Percentiles rank a stretch among this genome's conserved stretches.
Evolutionary conservation across 257 asterid genomes (phyloP).

Genomic region (Capsicum baccatum): DNA sequence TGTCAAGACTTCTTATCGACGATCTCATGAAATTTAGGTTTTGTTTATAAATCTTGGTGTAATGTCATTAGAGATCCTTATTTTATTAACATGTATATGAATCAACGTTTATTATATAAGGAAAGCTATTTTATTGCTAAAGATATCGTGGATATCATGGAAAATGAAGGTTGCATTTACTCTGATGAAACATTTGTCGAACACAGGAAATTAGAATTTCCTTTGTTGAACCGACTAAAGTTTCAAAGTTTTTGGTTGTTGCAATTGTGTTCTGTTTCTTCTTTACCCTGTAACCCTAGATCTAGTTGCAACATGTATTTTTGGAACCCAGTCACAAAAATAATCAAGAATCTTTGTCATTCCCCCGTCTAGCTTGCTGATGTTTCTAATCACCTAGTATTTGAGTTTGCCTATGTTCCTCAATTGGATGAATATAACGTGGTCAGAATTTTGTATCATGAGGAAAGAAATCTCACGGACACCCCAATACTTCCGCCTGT

Average conservation of each 20-base stretch:
- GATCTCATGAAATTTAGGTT: slow-evolving; percentile 16
- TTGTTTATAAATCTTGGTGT: not conserved
- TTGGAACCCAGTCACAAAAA: slow-evolving; percentile 5
- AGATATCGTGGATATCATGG: not conserved
- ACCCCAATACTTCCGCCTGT: not conserved
- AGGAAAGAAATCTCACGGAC: not conserved
- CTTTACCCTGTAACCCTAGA: not conserved
- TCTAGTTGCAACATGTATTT: not conserved
- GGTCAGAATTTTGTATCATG: not conserved
- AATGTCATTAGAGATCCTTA: slow-evolving; percentile 16
- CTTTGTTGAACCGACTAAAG: not conserved
- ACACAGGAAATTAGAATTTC: slow-evolving; percentile 16
- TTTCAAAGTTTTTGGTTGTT: slow-evolving; percentile 12
- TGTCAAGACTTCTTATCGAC: not conserved
- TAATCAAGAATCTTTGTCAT: not conserved
- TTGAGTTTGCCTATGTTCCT: not conserved
- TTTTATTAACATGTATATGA: slow-evolving; percentile 16
- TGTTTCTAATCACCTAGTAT: not conserved
- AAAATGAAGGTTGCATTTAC: not conserved
- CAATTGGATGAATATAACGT: slow-evolving; percentile 8
- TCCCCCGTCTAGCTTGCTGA: not conserved
- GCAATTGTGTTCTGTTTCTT: slow-evolving; percentile 12
- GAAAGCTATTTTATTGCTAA: not conserved
- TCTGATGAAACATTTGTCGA: slow-evolving; percentile 16
- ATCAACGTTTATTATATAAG: not conserved